Percentiles rank a stretch among this genome's conserved stretches.
These are phyloP conservation scores for Mortierella sp. DNA, from an alignment of 371 early-diverging fungal species.

Conservation along the genomic window DNA sequence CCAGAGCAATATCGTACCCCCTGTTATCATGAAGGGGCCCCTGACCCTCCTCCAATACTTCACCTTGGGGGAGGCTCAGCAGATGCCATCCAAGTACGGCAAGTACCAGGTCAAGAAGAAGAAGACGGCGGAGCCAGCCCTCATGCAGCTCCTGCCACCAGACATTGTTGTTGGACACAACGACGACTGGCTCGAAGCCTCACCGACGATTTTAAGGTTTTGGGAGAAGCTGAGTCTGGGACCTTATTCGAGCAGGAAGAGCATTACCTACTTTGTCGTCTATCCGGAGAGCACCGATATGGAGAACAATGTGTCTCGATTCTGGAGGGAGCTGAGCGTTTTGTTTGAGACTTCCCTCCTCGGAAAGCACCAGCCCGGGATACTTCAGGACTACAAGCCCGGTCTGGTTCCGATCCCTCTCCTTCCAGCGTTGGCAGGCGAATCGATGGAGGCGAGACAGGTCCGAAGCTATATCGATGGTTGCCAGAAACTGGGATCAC, in stretches of 20 bases:
- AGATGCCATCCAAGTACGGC: slow-evolving; percentile 72
- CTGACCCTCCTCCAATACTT: slow-evolving; percentile 39
- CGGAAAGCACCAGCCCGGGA: slow-evolving; percentile 67
- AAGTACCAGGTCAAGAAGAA: slow-evolving; percentile 76
- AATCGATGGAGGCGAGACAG: slow-evolving; percentile 59
- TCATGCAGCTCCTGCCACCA: slow-evolving; percentile 64
- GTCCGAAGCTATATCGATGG: slow-evolving; percentile 66
- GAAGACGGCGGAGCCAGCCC: slow-evolving; percentile 68
- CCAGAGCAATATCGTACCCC: slow-evolving; percentile 64
- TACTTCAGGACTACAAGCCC: slow-evolving; percentile 59
- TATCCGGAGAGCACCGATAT: slow-evolving; percentile 66
- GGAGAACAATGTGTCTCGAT: slow-evolving; percentile 59
- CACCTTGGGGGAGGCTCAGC: slow-evolving; percentile 62
- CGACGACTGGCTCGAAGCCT: slow-evolving; percentile 72
- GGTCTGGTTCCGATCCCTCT: slow-evolving; percentile 68
- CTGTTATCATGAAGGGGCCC: slow-evolving; percentile 57
- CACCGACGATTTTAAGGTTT: slow-evolving; percentile 67
- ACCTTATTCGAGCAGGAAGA: slow-evolving; percentile 69
- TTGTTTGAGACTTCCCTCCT: slow-evolving; percentile 66
- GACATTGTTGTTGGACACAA: slow-evolving; percentile 70
- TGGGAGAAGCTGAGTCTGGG: slow-evolving; percentile 76
- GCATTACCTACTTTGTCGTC: slow-evolving; percentile 68
- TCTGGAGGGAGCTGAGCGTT: slow-evolving; percentile 68
- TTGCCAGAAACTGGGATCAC: slow-evolving; percentile 64
- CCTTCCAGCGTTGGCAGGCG: slow-evolving; percentile 52